Conservation (phyloP, 306 rosid species). For the Ammopiptanthus mongolicus region DNA sequence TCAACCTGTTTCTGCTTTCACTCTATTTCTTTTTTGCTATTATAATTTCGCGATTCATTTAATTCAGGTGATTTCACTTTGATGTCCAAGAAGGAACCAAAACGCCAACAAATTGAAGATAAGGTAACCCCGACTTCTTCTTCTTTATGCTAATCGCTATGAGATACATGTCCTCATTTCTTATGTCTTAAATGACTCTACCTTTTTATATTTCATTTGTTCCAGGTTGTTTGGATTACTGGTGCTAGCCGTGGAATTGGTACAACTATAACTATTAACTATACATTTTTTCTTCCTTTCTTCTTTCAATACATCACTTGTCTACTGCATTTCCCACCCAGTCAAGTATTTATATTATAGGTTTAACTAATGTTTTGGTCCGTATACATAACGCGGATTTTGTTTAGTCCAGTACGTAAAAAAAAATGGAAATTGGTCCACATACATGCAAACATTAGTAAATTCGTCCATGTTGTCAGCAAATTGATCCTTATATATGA, state of each 20-base stretch:
- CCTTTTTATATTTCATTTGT: not conserved
- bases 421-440: no score
- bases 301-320: not conserved
- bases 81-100: constrained; percentile 60
- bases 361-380: no score
- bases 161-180: not conserved
- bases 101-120: constrained; percentile 67
- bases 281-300: not conserved
- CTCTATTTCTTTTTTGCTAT: not conserved
- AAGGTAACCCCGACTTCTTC: constrained; percentile 38
- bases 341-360: no score
- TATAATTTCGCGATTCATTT: not conserved
- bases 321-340: not conserved
- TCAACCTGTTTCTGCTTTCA: not conserved
- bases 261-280: constrained; percentile 7
- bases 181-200: not conserved
- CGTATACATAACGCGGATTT: no score
- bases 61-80: constrained; percentile 75
- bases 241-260: constrained; percentile 99
- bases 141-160: no score
- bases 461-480: no score
- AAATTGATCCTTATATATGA: no score
- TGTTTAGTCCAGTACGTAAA: no score
- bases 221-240: constrained; percentile 90
- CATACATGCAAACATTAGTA: no score